These are phyloP conservation scores for Mycosphaerella arachidis DNA, from an alignment of 2,329 filamentous ascomycete species.

Conservation along the genomic window DNA sequence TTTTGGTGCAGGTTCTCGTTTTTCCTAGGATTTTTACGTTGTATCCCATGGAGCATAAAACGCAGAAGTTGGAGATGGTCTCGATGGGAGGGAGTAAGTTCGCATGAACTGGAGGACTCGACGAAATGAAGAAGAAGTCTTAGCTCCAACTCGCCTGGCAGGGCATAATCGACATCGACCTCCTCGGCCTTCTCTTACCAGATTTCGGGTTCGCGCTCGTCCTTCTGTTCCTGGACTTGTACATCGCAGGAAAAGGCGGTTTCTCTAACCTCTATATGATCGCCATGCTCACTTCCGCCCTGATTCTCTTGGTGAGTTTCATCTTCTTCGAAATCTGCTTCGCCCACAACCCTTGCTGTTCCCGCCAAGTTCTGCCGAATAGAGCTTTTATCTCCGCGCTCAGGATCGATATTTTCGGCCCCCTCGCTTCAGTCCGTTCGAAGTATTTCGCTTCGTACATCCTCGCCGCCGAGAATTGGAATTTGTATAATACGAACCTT, in stretches of 20 bases:
- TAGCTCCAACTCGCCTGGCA: slow-evolving; percentile 21
- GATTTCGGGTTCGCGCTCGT: slow-evolving; percentile 22
- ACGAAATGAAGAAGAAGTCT: background rate
- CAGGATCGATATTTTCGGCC: slow-evolving; percentile 12
- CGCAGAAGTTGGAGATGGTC: slow-evolving; percentile 22
- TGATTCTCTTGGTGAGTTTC: slow-evolving; percentile 4
- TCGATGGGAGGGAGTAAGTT: slow-evolving; percentile 16
- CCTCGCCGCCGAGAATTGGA: slow-evolving; percentile 41
- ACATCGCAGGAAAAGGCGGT: slow-evolving; percentile 17
- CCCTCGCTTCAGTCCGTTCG: slow-evolving; percentile 17
- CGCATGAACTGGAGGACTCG: slow-evolving; percentile 11
- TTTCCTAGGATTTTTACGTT: slow-evolving; percentile 28
- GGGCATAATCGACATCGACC: slow-evolving; percentile 23
- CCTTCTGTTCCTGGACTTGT: slow-evolving; percentile 21
- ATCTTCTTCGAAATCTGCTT: slow-evolving; percentile 9
- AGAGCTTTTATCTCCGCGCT: slow-evolving; percentile 20
- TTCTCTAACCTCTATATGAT: slow-evolving; percentile 20
- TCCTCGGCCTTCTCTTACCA: slow-evolving; percentile 20
- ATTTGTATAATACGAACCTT: slow-evolving; percentile 41
- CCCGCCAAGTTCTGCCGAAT: slow-evolving; percentile 21
- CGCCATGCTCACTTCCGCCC: slow-evolving; percentile 9
- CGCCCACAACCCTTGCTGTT: slow-evolving; percentile 23
- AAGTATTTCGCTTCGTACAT: slow-evolving; percentile 33
- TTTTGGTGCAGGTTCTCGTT: slow-evolving; percentile 24
- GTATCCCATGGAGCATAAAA: slow-evolving; percentile 23